These are phyloP conservation scores for Sporopachydermia cereana DNA, from an alignment of 1,139 yeast genomes.

Conservation along the genomic window DNA sequence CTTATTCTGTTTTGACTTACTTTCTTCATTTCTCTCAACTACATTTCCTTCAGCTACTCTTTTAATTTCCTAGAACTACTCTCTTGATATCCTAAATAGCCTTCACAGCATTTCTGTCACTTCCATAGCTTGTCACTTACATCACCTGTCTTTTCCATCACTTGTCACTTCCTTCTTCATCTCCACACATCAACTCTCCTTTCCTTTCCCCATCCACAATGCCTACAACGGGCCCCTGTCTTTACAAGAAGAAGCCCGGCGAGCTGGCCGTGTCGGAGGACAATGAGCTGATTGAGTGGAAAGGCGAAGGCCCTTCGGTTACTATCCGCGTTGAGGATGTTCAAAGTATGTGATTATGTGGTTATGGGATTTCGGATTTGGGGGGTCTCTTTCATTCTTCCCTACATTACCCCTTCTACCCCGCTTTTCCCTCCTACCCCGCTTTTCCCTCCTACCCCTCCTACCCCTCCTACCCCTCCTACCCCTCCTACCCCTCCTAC, in stretches of 20 bases:
- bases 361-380: neutral
- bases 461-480: no score
- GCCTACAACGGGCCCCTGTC: constrained; percentile 47
- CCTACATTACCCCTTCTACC: neutral
- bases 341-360: constrained; percentile 15
- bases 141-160: no score
- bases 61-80: no score
- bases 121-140: no score
- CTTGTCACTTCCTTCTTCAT: no score
- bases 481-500: no score
- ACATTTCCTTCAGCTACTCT: no score
- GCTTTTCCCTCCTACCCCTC: no score
- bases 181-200: neutral
- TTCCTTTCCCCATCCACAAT: neutral
- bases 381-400: neutral
- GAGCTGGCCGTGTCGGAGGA: constrained; percentile 57
- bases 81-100: no score
- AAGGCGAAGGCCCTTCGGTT: constrained; percentile 51
- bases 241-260: constrained; percentile 55
- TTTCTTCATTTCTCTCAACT: no score
- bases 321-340: constrained; percentile 34
- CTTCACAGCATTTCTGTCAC: no score
- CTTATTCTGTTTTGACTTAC: no score
- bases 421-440: neutral
- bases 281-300: constrained; percentile 49